Percentiles rank a stretch among this genome's conserved stretches.
Conservation (phyloP, 2,329 filamentous ascomycete genomes). For the Atkinsonella hypoxylon region DNA sequence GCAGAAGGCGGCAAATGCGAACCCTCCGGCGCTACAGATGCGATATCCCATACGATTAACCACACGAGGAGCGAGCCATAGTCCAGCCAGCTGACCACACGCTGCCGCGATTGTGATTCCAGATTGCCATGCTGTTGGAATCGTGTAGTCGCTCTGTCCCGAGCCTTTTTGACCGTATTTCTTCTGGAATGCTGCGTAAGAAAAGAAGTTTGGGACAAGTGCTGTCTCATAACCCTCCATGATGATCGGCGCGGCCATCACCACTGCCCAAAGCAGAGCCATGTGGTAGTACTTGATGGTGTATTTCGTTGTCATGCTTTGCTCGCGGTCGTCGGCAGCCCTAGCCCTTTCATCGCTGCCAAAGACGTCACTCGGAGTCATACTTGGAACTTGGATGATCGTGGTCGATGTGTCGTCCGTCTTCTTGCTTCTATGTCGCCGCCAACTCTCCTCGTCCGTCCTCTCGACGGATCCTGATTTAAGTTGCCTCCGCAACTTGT, state of each 20-base stretch:
- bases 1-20: constrained; percentile 24
- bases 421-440: neutral
- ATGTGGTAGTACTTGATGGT: constrained; percentile 8
- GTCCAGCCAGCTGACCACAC: constrained; percentile 9
- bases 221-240: constrained; percentile 23
- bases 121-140: constrained; percentile 8
- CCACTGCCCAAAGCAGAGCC: constrained; percentile 9
- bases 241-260: constrained; percentile 18
- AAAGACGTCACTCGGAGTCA: constrained; percentile 6
- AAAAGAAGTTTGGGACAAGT: constrained; percentile 13
- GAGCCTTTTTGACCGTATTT: constrained; percentile 3
- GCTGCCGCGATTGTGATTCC: constrained; percentile 8
- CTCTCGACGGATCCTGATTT: no score
- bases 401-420: neutral
- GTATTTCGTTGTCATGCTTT: constrained; percentile 9
- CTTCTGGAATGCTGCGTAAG: constrained; percentile 5
- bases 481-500: neutral
- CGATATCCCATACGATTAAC: constrained; percentile 8
- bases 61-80: constrained; percentile 8
- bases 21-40: constrained; percentile 17
- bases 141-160: neutral
- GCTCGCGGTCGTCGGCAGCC: constrained; percentile 7
- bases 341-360: constrained; percentile 7
- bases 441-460: neutral
- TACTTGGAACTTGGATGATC: neutral